Percentiles rank a stretch among this genome's conserved stretches.
Conservation (phyloP, 129 eudicot genomes). For the Flaveria sonorensis region DNA sequence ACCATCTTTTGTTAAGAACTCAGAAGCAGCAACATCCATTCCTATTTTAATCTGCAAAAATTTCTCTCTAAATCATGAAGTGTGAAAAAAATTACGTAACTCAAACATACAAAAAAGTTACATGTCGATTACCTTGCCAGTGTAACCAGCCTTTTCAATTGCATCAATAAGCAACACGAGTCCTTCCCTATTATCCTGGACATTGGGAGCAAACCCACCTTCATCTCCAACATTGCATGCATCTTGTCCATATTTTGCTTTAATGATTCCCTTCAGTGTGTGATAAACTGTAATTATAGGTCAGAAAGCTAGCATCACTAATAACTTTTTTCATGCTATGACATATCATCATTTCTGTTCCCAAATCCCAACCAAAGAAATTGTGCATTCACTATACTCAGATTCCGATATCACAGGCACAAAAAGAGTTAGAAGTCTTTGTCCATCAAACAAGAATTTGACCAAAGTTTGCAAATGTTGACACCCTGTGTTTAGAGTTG, state of each 20-base stretch:
- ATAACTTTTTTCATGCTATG: neutral
- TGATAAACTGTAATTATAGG: slow-evolving; percentile 59
- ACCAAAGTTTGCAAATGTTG: neutral
- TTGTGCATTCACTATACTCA: neutral
- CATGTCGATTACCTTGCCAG: slow-evolving; percentile 69
- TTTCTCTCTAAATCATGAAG: neutral
- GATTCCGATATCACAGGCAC: neutral
- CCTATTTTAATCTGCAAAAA: slow-evolving; percentile 82
- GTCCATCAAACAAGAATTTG: neutral
- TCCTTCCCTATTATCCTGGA: slow-evolving; percentile 92
- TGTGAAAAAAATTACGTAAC: neutral
- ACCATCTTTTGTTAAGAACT: slow-evolving; percentile 84
- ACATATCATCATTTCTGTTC: slow-evolving; percentile 2
- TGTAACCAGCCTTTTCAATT: slow-evolving; percentile 95
- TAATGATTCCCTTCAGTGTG: slow-evolving; percentile 80
- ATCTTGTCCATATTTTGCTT: slow-evolving; percentile 93
- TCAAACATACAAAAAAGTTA: slow-evolving; percentile 15
- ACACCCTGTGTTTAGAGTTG: neutral
- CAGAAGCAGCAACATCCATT: slow-evolving; percentile 99
- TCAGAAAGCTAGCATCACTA: slow-evolving; percentile 2
- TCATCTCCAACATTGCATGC: slow-evolving; percentile 99
- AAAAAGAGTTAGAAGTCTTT: neutral
- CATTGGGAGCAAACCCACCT: slow-evolving; percentile 98
- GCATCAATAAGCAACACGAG: slow-evolving; percentile 81
- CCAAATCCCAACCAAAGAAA: neutral